Base-by-base conservation (phyloP, 2,329 filamentous ascomycete genomes). In the Endothia cerciana region DNA sequence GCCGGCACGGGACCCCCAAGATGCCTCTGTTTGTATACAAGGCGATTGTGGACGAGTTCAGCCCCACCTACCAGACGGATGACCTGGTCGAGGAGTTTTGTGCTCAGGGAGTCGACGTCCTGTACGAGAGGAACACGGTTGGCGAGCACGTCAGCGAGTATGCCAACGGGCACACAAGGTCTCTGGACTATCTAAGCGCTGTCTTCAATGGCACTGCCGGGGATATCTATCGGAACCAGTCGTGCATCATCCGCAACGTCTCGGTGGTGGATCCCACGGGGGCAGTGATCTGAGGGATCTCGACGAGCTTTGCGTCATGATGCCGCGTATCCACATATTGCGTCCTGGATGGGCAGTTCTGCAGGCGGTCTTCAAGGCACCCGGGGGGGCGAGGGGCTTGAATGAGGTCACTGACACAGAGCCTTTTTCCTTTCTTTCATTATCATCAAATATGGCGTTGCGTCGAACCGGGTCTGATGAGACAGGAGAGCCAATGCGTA, bases 241-340 rank as follows among this genome's bases (percentile, higher is more conserved):
- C 47, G 47, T 51, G 47, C 5, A 30, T 51, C 13, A 25, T 51
- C 11, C 47, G 47, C 25, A 51, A 51, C 15, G 47, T 51, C 47
- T 51, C 47, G 10, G 47, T 51, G 11, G 47, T 51, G 22, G 47
- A 51, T 30, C 10, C 5, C 25, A 51, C 47, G 2, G 47, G 47
- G 4, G 11, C 47, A 51, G 4, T 6, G 47, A 4, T 51, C 22
- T 51, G 51, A 45, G 1, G 63, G 33, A 78, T 49, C 79, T 28
- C 7, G 25, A 51, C 47, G 25, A 51, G 47, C 8, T 28, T 3
- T 6, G 3, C 13, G 7, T 28, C 4, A 28, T 47, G 8, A n/a
- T n/a, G n/a, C n/a, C n/a, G n/a, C n/a, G n/a, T n/a, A n/a, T n/a
- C n/a, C n/a, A n/a, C n/a, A n/a, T n/a, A n/a, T n/a, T n/a, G n/a